Base-by-base conservation (phyloP, 2,329 filamentous ascomycete species). In the Endoconidiophora laricicola region DNA sequence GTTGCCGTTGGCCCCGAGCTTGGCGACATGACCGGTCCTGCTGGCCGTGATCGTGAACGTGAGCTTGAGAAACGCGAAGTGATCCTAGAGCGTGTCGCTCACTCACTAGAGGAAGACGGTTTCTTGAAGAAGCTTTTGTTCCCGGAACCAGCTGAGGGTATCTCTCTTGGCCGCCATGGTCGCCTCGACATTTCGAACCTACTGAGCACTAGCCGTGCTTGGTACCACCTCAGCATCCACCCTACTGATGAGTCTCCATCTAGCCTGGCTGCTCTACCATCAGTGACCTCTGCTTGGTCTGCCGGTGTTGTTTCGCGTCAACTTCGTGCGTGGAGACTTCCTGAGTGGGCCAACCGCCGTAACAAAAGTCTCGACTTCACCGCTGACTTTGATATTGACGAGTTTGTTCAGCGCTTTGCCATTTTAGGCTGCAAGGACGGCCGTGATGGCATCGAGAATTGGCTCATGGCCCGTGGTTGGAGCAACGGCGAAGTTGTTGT, bases 401-500 rank as follows among this genome's bases (percentile, higher is more conserved):
- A 98, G 62, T 96, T 98, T 58, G 76, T 80, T 18, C 79, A 81
- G 57, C 79, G 91, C 42, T 98, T 95, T 61, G 71, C 79, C 4
- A 70, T 77, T 4, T 73, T 98, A 0, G 91, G 91, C 12, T 98
- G 91, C 63, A 78, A 81, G 57, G 86, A 94, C 56, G 91, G 91
- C 51, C 79, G 79, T 55, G 91, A 98, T 55, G 91, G 90, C 44
- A 87, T 95, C 48, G 86, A 96, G 61, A 93, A 76, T 58, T 98
- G 90, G 86, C 74, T 93, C 52, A 73, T 96, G 46, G 88, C 96
- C 65, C 80, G 91, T 52, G 91, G 91, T 1, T 98, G 91, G 91
- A 95, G 86, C 66, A 98, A 98, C 58, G 91, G 91, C 38, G 91
- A 96, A 65, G 87, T 96, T 2, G 79, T 94, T 4, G 72, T 96